Evolutionary conservation across 225 moss, liverwort and hornwort species (phyloP).

Genomic region (Lunularia cruciata): DNA sequence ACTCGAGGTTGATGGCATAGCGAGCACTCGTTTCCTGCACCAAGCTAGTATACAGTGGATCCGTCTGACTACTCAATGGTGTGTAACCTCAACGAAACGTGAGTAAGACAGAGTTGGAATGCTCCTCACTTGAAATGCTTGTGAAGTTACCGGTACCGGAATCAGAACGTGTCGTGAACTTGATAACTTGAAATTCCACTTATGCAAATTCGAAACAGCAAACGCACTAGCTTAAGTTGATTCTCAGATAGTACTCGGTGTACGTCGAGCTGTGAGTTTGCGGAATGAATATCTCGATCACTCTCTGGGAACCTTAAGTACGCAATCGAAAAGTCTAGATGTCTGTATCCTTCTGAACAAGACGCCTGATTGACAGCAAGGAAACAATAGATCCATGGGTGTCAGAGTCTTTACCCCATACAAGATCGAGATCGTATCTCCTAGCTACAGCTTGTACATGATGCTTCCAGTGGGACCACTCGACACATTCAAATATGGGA

Average conservation of each 20-base stretch:
- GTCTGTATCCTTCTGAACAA: background rate
- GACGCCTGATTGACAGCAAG: background rate
- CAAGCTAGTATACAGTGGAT: no score
- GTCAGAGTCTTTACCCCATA: background rate
- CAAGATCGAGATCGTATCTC: background rate
- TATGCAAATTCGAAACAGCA: no score
- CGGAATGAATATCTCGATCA: background rate
- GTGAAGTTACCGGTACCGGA: no score
- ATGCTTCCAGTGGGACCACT: background rate
- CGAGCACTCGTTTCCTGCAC: no score
- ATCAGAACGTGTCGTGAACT: no score
- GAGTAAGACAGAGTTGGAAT: no score
- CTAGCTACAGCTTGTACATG: background rate
- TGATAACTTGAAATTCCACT: no score
- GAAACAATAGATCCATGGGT: background rate
- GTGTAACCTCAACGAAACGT: no score
- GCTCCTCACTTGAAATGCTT: no score
- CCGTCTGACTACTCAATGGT: no score
- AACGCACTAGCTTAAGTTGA: background rate
- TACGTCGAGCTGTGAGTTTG: background rate
- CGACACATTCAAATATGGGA: background rate
- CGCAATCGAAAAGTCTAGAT: background rate
- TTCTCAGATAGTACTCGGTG: background rate
- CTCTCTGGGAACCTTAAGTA: background rate
- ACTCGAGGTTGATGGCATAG: no score